phyloP scores from a whole-genome alignment of 225 moss, liverwort and hornwort species.

The Pseudisothecium myosuroides region DNA sequence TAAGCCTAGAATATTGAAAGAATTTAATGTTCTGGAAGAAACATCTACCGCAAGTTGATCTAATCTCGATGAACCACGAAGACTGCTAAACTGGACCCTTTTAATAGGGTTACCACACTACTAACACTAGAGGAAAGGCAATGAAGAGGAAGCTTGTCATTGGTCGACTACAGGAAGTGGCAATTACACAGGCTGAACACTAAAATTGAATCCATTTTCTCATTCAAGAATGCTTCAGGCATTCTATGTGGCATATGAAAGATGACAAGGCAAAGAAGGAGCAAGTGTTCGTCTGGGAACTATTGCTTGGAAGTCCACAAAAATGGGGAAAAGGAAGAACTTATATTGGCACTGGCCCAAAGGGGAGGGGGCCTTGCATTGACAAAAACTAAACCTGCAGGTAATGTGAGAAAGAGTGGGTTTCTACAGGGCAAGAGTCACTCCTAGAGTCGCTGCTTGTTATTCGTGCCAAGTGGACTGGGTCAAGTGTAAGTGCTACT shows the following conservation, averaged over 20 bases:
- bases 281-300: neutral
- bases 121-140: neutral
- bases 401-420: neutral
- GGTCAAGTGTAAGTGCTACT: neutral
- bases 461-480: neutral
- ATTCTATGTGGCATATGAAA: neutral
- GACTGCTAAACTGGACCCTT: neutral
- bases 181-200: neutral
- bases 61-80: neutral
- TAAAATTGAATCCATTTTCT: neutral
- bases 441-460: neutral
- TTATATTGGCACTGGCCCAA: neutral
- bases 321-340: neutral
- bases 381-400: neutral
- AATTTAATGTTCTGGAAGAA: neutral
- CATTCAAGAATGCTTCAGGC: neutral
- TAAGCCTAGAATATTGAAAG: neutral
- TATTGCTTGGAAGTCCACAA: neutral
- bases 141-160: neutral
- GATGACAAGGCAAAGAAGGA: neutral
- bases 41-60: neutral
- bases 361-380: neutral
- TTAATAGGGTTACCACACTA: neutral
- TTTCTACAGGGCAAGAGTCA: neutral
- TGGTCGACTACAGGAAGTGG: neutral